These are phyloP conservation scores for Phaeosphaeria sp. DNA, from an alignment of 2,329 filamentous ascomycete genomes.

Conservation along the genomic window DNA sequence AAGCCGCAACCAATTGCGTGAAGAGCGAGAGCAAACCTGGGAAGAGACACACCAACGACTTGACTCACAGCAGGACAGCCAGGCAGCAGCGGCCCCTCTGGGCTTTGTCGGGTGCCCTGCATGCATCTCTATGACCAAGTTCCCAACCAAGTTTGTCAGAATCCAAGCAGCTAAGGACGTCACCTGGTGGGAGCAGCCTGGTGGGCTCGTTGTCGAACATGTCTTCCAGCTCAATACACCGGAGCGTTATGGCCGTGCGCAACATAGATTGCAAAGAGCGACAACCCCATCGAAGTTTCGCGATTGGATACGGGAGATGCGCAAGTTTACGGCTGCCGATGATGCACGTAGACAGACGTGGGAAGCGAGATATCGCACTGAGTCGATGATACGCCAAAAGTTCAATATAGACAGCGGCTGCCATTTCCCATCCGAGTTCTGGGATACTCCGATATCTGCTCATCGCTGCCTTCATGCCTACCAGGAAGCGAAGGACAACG, in stretches of 20 bases:
- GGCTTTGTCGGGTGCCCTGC: slow-evolving; percentile 11
- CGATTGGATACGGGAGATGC: slow-evolving; percentile 15
- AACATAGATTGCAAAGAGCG: not conserved
- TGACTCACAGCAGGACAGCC: not conserved
- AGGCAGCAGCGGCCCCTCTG: slow-evolving; percentile 15
- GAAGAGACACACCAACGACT: slow-evolving; percentile 20
- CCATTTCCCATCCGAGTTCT: slow-evolving; percentile 23
- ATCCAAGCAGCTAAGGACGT: slow-evolving; percentile 9
- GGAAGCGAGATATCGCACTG: slow-evolving; percentile 21
- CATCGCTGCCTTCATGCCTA: slow-evolving; percentile 8
- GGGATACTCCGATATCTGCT: slow-evolving; percentile 22
- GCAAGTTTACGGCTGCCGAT: slow-evolving; percentile 4
- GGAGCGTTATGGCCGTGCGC: slow-evolving; percentile 1
- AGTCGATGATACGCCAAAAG: slow-evolving; percentile 30
- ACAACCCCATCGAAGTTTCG: slow-evolving; percentile 16
- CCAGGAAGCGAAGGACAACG: slow-evolving; percentile 5
- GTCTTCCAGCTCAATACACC: slow-evolving; percentile 5
- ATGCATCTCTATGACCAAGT: slow-evolving; percentile 15
- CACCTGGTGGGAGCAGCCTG: slow-evolving; percentile 34
- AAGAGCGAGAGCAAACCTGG: slow-evolving; percentile 31
- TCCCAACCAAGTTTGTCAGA: slow-evolving; percentile 10
- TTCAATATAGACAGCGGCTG: slow-evolving; percentile 18
- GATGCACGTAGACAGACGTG: slow-evolving; percentile 12
- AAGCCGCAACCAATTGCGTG: slow-evolving; percentile 23
- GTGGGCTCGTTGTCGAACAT: slow-evolving; percentile 13